Evolutionary conservation across 306 rosid species (phyloP).

Genomic region (Prunus mume): DNA sequence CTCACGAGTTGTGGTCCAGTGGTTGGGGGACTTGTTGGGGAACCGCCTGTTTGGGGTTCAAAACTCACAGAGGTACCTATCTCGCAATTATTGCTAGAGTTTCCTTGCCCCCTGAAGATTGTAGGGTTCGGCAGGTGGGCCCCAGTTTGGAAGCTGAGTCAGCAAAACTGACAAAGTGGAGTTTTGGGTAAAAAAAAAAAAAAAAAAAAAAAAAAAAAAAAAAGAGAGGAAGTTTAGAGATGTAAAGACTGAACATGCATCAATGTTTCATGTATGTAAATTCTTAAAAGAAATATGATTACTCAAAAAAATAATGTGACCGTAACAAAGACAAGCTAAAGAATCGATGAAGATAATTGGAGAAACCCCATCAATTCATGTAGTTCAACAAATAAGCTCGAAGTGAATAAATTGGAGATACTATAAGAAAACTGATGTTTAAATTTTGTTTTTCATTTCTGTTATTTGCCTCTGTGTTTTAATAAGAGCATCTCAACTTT

Average conservation of each 20-base stretch:
- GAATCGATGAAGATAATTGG: background rate
- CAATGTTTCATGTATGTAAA: too few relatives aligned
- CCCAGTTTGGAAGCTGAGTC: too few relatives aligned
- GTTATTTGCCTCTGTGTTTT: background rate
- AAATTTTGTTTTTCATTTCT: background rate
- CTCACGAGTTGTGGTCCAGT: too few relatives aligned
- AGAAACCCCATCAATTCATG: background rate
- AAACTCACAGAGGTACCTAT: too few relatives aligned
- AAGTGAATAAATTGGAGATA: background rate
- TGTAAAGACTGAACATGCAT: background rate
- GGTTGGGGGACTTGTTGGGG: too few relatives aligned
- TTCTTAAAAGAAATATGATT: background rate
- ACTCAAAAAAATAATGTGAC: too few relatives aligned
- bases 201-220: background rate
- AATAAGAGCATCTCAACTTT: background rate
- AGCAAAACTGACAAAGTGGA: too few relatives aligned
- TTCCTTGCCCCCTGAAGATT: too few relatives aligned
- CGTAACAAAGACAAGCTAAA: too few relatives aligned
- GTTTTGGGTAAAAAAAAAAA: background rate
- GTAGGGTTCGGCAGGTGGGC: too few relatives aligned
- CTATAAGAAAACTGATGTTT: background rate
- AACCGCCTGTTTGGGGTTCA: too few relatives aligned
- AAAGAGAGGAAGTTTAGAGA: background rate
- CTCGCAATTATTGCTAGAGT: too few relatives aligned
- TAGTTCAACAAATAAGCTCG: background rate